phyloP scores from a whole-genome alignment of 306 rosid genomes.

The Acacia melanoxylon region DNA sequence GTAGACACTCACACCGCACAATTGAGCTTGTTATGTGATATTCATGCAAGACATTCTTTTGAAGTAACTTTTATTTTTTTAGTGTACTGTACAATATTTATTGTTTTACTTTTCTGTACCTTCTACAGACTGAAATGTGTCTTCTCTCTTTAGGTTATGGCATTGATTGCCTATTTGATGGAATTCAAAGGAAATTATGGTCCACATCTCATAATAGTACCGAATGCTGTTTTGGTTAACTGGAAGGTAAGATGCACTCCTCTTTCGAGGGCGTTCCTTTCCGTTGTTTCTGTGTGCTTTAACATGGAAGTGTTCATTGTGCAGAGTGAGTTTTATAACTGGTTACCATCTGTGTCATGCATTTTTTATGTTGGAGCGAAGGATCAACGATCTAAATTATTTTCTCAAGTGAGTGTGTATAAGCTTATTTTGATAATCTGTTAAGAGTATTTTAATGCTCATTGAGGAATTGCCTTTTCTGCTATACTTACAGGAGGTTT shows the following conservation, averaged over 20 bases:
- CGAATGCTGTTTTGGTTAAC: slow-evolving; percentile 98
- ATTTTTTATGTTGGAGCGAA: slow-evolving; percentile 93
- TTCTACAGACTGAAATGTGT: not conserved
- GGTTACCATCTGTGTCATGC: slow-evolving; percentile 97
- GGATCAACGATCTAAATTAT: slow-evolving; percentile 87
- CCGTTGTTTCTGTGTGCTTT: not conserved
- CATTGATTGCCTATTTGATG: slow-evolving; percentile 96
- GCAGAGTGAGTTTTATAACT: slow-evolving; percentile 89
- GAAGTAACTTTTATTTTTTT: not conserved
- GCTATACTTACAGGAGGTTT: slow-evolving; percentile 68
- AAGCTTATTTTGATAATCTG: slow-evolving; percentile 28
- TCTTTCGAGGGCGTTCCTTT: slow-evolving; percentile 14
- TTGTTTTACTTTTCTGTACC: not conserved
- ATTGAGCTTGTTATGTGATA: slow-evolving; percentile 17
- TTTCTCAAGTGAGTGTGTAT: slow-evolving; percentile 76
- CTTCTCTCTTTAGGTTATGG: slow-evolving; percentile 77
- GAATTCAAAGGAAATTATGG: slow-evolving; percentile 99
- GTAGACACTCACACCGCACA: not conserved
- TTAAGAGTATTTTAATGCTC: slow-evolving; percentile 24
- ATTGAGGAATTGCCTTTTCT: slow-evolving; percentile 27
- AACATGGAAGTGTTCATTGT: slow-evolving; percentile 36
- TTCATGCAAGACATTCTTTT: not conserved
- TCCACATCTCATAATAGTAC: slow-evolving; percentile 99
- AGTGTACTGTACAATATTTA: slow-evolving; percentile 19
- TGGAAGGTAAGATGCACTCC: slow-evolving; percentile 73